Percentiles rank a stretch among this genome's conserved stretches.
Conservation (phyloP, 176 grass and related monocot species). For the Aegilops speltoides region DNA sequence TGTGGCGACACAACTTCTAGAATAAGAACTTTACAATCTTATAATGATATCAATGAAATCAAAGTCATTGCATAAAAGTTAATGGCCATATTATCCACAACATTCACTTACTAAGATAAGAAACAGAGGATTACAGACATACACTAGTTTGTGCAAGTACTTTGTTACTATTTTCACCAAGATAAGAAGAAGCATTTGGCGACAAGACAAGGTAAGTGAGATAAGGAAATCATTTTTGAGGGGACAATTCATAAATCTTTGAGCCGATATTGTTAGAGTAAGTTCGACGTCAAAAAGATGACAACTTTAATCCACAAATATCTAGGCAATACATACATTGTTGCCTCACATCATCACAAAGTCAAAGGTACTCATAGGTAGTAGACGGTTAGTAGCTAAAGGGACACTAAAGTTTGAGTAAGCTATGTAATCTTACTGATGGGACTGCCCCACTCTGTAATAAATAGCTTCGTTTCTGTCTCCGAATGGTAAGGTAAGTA, state of each 20-base stretch:
- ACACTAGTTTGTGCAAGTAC: neutral
- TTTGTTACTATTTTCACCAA: neutral
- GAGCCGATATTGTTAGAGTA: neutral
- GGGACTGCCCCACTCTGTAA: slow-evolving; percentile 16
- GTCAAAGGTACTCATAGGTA: slow-evolving; percentile 10
- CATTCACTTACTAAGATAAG: neutral
- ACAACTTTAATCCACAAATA: slow-evolving; percentile 3
- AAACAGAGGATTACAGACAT: neutral
- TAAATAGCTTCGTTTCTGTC: slow-evolving; percentile 32
- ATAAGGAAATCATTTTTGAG: neutral
- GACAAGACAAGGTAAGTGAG: neutral
- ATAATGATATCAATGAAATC: neutral
- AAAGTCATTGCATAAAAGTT: neutral
- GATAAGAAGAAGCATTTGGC: neutral
- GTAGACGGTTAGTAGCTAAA: slow-evolving; percentile 22
- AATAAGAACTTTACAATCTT: neutral
- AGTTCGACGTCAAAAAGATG: slow-evolving; percentile 9
- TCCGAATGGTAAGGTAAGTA: slow-evolving; percentile 23
- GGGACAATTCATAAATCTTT: neutral
- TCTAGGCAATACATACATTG: neutral
- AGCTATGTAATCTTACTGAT: slow-evolving; percentile 25
- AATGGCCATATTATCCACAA: neutral
- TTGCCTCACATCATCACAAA: slow-evolving; percentile 39
- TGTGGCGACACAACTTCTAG: neutral
- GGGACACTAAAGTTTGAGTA: slow-evolving; percentile 22